These are phyloP conservation scores for Alternaria sp. DNA, from an alignment of 2,329 filamentous ascomycete genomes.

Conservation along the genomic window DNA sequence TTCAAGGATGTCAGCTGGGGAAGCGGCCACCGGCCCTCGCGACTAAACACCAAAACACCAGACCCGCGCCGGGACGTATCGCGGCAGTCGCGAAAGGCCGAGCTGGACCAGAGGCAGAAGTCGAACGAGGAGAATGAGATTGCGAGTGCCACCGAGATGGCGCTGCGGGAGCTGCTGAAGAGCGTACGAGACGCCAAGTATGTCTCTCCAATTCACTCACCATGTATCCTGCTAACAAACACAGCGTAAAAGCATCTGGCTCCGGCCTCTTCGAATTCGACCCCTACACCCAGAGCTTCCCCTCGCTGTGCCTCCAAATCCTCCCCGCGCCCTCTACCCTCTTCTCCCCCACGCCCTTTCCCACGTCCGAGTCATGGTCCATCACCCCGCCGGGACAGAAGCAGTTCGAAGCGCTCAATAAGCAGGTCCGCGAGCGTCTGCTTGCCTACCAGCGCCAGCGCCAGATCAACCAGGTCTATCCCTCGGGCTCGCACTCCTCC, in stretches of 20 bases:
- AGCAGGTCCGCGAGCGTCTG: constrained; percentile 72
- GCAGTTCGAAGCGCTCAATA: constrained; percentile 74
- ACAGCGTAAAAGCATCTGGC: constrained; percentile 53
- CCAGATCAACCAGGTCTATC: constrained; percentile 45
- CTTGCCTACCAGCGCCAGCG: constrained; percentile 43
- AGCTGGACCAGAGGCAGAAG: constrained; percentile 69
- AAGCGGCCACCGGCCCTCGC: constrained; percentile 70
- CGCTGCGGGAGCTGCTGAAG: constrained; percentile 80
- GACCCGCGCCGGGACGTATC: constrained; percentile 45
- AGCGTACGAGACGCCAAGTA: constrained; percentile 85
- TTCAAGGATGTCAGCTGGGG: constrained; percentile 75
- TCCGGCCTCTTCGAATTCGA: constrained; percentile 75
- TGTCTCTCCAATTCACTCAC: neutral
- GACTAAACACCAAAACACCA: constrained; percentile 55
- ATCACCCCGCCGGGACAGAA: constrained; percentile 74
- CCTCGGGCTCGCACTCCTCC: constrained; percentile 31
- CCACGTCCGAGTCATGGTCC: constrained; percentile 81
- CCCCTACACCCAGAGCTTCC: constrained; percentile 83
- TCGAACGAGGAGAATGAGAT: constrained; percentile 75
- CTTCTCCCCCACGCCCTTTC: constrained; percentile 79
- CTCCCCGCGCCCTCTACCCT: constrained; percentile 81
- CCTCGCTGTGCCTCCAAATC: constrained; percentile 80
- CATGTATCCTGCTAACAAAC: neutral
- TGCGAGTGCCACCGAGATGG: constrained; percentile 82
- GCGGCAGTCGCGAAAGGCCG: constrained; percentile 58